phyloP scores from a whole-genome alignment of 2,329 filamentous ascomycete genomes.

The Boeremia lycopersici region DNA sequence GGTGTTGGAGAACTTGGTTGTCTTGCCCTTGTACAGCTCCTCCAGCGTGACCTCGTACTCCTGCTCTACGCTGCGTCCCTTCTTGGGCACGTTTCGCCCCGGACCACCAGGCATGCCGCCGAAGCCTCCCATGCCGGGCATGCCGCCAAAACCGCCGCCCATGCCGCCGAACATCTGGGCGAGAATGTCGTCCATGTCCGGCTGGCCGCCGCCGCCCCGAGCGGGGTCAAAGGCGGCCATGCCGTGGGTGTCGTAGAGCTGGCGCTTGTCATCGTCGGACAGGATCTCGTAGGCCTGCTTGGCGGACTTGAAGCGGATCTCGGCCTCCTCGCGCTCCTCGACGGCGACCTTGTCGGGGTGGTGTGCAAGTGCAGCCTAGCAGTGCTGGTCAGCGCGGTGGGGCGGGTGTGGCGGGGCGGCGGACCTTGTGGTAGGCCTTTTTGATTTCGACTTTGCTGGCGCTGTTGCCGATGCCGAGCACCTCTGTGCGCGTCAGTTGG shows the following conservation, averaged over 20 bases:
- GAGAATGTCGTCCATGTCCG: constrained; percentile 90
- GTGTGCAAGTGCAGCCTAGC: constrained; percentile 79
- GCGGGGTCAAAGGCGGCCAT: constrained; percentile 93
- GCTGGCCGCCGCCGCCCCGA: constrained; percentile 66
- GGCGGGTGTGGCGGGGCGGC: constrained; percentile 22
- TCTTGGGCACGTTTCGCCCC: constrained; percentile 60
- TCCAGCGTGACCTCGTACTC: constrained; percentile 90
- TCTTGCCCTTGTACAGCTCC: constrained; percentile 98
- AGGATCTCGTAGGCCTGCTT: constrained; percentile 98
- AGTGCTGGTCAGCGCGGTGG: constrained; percentile 9
- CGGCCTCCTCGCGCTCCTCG: constrained; percentile 81
- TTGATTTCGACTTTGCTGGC: constrained; percentile 84
- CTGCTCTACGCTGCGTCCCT: constrained; percentile 84
- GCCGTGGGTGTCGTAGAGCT: constrained; percentile 90
- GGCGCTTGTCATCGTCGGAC: constrained; percentile 90
- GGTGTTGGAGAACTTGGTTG: constrained; percentile 92
- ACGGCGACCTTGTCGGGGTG: constrained; percentile 97
- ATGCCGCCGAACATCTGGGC: constrained; percentile 81
- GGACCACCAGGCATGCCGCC: constrained; percentile 57
- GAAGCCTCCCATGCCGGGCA: constrained; percentile 70
- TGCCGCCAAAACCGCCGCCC: constrained; percentile 57
- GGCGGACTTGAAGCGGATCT: constrained; percentile 89
- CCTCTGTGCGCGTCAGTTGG: constrained; percentile 59
- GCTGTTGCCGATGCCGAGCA: constrained; percentile 75
- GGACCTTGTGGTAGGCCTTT: constrained; percentile 93